Evolutionary conservation across 1,284 basidiomycete species (phyloP).

Genomic region (Amylostereum areolatum): DNA sequence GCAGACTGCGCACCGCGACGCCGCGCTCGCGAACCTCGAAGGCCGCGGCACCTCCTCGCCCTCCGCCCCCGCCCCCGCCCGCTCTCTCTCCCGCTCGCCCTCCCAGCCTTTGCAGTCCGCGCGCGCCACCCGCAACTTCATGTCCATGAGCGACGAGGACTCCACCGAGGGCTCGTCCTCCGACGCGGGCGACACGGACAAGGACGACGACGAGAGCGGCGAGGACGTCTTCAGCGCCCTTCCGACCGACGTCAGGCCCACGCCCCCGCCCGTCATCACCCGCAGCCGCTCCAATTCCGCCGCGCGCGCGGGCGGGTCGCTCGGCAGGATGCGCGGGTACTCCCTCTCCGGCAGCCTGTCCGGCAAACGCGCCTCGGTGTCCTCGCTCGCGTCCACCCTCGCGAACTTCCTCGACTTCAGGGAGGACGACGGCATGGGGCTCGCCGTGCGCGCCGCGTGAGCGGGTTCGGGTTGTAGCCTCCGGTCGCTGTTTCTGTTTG

Average conservation of each 20-base stretch:
- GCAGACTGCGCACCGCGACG: slow-evolving; percentile 28
- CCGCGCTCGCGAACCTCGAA: slow-evolving; percentile 59
- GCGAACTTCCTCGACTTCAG: slow-evolving; percentile 60
- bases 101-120: slow-evolving; percentile 8
- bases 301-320: slow-evolving; percentile 6
- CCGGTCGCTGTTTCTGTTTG: too few relatives aligned
- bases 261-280: not conserved
- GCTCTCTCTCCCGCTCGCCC: too few relatives aligned
- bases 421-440: slow-evolving; percentile 49
- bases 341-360: slow-evolving; percentile 13
- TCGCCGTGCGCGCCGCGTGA: too few relatives aligned
- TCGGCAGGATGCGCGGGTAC: slow-evolving; percentile 27
- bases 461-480: too few relatives aligned
- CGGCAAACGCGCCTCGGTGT: not conserved
- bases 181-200: slow-evolving; percentile 7
- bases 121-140: slow-evolving; percentile 44
- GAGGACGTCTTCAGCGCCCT: not conserved
- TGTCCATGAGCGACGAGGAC: slow-evolving; percentile 61
- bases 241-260: not conserved
- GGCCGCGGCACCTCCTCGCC: too few relatives aligned
- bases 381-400: slow-evolving; percentile 29
- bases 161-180: slow-evolving; percentile 37
- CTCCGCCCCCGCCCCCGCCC: too few relatives aligned
- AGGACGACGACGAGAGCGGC: slow-evolving; percentile 23
- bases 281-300: not conserved